These are phyloP conservation scores for Litsea cubeba DNA, from an alignment of 164 flowering plant genomes.

Conservation along the genomic window DNA sequence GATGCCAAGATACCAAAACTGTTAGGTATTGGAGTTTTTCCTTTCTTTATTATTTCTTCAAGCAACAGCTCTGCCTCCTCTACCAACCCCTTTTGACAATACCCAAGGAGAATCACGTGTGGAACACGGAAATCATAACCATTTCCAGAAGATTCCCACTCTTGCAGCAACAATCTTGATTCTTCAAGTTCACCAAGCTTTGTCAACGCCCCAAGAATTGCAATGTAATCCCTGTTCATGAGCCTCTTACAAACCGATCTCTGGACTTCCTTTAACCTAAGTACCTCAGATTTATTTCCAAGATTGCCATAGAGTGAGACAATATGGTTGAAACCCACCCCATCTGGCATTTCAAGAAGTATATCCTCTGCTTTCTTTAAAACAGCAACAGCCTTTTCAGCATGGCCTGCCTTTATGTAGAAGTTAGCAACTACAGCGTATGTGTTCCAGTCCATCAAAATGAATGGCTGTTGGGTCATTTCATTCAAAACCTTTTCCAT, in stretches of 20 bases:
- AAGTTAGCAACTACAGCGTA: constrained; percentile 35
- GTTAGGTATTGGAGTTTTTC: constrained; percentile 18
- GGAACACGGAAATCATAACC: constrained; percentile 34
- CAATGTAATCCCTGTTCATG: constrained; percentile 23
- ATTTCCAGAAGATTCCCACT: constrained; percentile 32
- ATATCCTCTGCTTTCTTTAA: constrained; percentile 24
- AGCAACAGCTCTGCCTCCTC: constrained; percentile 42
- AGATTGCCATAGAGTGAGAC: constrained; percentile 30
- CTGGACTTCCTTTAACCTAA: constrained; percentile 31
- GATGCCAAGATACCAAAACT: constrained; percentile 36
- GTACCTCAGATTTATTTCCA: constrained; percentile 35
- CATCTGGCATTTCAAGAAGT: constrained; percentile 5
- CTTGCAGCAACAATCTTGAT: constrained; percentile 33
- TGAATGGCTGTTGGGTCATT: constrained; percentile 28
- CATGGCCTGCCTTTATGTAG: constrained; percentile 34
- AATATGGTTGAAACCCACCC: constrained; percentile 12
- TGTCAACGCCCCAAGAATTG: constrained; percentile 33
- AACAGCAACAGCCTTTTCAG: constrained; percentile 26
- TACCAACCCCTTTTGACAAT: constrained; percentile 31
- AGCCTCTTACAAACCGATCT: constrained; percentile 18
- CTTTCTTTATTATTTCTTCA: constrained; percentile 19
- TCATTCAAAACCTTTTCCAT: constrained; percentile 32
- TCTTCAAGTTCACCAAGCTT: constrained; percentile 45
- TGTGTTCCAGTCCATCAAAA: constrained; percentile 25
- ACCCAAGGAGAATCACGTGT: constrained; percentile 31